A percentile compares a stretch with the other conserved stretches of the same genome.
Conservation (phyloP, 2,329 filamentous ascomycete genomes). For the Ceratocystis alfenasii region DNA sequence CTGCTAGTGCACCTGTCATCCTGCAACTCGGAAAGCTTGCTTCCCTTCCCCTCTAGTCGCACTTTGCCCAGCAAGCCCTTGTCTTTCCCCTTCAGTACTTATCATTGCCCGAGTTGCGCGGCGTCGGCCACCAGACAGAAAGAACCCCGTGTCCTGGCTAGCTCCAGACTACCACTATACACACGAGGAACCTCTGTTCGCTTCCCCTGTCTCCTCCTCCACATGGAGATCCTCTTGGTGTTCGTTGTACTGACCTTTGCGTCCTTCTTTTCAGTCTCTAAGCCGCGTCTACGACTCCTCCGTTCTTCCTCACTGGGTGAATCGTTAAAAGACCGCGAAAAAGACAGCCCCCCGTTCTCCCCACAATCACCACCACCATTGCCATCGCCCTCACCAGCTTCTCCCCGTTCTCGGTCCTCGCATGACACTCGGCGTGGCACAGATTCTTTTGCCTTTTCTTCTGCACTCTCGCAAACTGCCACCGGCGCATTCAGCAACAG, state of each 20-base stretch:
- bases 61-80: too few species aligned
- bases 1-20: background rate
- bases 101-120: too few species aligned
- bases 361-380: background rate
- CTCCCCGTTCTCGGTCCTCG: slow-evolving; percentile 4
- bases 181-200: background rate
- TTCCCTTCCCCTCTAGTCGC: background rate
- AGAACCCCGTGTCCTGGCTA: too few species aligned
- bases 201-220: background rate
- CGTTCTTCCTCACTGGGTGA: slow-evolving; percentile 16
- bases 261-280: slow-evolving; percentile 19
- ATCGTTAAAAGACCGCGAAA: slow-evolving; percentile 14
- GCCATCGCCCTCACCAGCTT: background rate
- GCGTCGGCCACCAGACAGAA: too few species aligned
- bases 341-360: background rate
- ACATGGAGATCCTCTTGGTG: slow-evolving; percentile 17
- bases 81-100: too few species aligned
- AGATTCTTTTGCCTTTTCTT: slow-evolving; percentile 26
- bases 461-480: slow-evolving; percentile 30
- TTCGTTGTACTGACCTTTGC: slow-evolving; percentile 21
- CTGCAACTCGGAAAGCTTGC: background rate
- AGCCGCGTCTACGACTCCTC: slow-evolving; percentile 19
- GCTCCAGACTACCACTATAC: too few species aligned
- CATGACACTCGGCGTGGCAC: slow-evolving; percentile 22
- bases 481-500: slow-evolving; percentile 32